Conservation (phyloP, 1,284 basidiomycete genomes). For the Ganoderma lucidum region DNA sequence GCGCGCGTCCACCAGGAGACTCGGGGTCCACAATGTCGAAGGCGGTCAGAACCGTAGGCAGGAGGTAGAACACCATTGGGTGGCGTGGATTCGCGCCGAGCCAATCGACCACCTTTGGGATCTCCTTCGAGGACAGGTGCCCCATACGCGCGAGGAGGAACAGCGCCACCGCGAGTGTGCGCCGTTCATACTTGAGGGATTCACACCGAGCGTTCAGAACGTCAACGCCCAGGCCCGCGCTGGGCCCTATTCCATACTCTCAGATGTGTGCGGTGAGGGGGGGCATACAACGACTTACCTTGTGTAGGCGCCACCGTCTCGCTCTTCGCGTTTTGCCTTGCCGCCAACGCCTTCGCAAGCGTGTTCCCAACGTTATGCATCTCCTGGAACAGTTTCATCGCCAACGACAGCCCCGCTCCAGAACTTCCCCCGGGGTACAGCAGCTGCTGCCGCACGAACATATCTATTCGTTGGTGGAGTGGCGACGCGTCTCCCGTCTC, state of each 20-base stretch:
- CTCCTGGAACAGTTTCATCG: conserved; percentile 66
- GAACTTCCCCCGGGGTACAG: conserved; percentile 45
- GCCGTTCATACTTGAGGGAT: conserved; percentile 77
- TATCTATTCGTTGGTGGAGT: conserved; percentile 56
- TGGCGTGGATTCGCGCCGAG: conserved; percentile 68
- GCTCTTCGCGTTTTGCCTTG: conserved; percentile 68
- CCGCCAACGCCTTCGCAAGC: conserved; percentile 60
- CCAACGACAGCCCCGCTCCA: conserved; percentile 48
- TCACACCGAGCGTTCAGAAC: conserved; percentile 71
- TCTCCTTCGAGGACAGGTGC: conserved; percentile 62
- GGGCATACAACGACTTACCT: conserved; percentile 47
- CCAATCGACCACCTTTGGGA: conserved; percentile 73
- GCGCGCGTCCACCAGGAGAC: conserved; percentile 49
- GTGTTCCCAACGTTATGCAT: conserved; percentile 64
- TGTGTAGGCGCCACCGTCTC: conserved; percentile 64
- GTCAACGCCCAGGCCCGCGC: conserved; percentile 62
- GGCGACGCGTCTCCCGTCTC: conserved; percentile 49
- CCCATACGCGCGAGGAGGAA: conserved; percentile 72
- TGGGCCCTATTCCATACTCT: conserved; percentile 9
- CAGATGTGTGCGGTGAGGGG: background rate
- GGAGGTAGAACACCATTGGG: conserved; percentile 74
- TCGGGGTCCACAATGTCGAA: conserved; percentile 75
- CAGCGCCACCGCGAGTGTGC: conserved; percentile 67
- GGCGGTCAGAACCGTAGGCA: conserved; percentile 71
- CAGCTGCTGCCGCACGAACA: conserved; percentile 63